Percentiles rank a stretch among this genome's conserved stretches.
These are phyloP conservation scores for Rubus idaeus DNA, from an alignment of 306 rosid species.

Conservation along the genomic window DNA sequence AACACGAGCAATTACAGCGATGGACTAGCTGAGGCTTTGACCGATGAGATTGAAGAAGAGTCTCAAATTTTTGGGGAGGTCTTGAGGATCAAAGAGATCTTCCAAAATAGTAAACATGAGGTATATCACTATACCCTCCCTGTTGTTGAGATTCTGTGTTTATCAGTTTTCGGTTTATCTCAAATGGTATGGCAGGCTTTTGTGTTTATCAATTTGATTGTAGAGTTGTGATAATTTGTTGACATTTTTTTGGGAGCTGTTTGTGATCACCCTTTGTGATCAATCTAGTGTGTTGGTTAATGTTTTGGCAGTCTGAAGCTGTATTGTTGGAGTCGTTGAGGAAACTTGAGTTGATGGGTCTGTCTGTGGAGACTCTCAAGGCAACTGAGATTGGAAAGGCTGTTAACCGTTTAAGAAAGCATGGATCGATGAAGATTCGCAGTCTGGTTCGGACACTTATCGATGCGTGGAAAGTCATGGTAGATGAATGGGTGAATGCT, in stretches of 20 bases:
- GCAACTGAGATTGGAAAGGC: slow-evolving; percentile 91
- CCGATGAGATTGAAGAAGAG: slow-evolving; percentile 79
- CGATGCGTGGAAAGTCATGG: slow-evolving; percentile 68
- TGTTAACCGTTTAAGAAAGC: slow-evolving; percentile 69
- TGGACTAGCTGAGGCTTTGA: slow-evolving; percentile 90
- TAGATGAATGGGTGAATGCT: slow-evolving; percentile 72
- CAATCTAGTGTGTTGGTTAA: slow-evolving; percentile 15
- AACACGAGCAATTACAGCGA: slow-evolving; percentile 52
- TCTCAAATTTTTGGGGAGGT: slow-evolving; percentile 63
- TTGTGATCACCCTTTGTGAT: slow-evolving; percentile 19
- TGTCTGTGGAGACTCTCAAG: slow-evolving; percentile 69
- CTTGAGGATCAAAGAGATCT: slow-evolving; percentile 69
- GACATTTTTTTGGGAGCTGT: not conserved
- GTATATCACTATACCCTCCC: slow-evolving; percentile 25
- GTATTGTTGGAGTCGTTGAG: slow-evolving; percentile 74
- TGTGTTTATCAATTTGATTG: not conserved
- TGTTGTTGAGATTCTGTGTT: too few relatives aligned
- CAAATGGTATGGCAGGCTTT: too few relatives aligned
- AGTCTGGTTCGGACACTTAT: slow-evolving; percentile 64
- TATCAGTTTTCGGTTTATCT: too few relatives aligned
- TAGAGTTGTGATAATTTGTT: not conserved
- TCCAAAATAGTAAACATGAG: slow-evolving; percentile 45
- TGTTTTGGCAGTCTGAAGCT: slow-evolving; percentile 60
- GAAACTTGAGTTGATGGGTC: slow-evolving; percentile 76
- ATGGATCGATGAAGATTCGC: slow-evolving; percentile 55